Evolutionary conservation across 768 basidiomycete species (phyloP), one percentile per base, ranked within the genome.

Genomic region (Rubroboletus pulcherrimus): DNA sequence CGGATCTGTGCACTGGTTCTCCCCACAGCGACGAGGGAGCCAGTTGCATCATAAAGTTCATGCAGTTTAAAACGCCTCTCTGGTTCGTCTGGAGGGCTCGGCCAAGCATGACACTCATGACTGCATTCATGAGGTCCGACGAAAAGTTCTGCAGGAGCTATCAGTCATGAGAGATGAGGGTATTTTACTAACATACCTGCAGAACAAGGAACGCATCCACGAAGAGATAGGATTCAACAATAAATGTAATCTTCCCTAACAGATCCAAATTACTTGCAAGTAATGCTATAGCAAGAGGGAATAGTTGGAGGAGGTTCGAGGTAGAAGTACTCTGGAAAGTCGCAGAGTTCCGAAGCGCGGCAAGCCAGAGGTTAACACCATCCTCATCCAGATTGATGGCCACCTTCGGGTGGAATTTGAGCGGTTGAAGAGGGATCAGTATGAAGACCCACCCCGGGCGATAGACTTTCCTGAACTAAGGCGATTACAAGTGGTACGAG

Each of bases 141-240:
- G 80, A 80, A 63, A 77, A 78, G 12, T 68, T 74, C 89, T 92
- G 55, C 19, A 30, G 34, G 24, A 10, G 56, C 31, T 41, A 10
- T 62, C 12, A 39, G 50, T 30, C 54, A 50, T 8, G 29, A 29
- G 47, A 38, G 37, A 52, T 37, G 38, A 47, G 9, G 50, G 3
- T 9, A 31, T 37, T 49, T 26, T n/a, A 30, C 12, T 21, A 33
- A 64, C 74, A 54, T 58, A 90, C 92, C 75, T 85, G 81, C 45
- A 93, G 68, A 55, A 94, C 76, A 10, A 72, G 63, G 17, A 71
- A 56, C 0, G 82, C 82, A 69, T 91, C 87, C 17, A 91, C 75
- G n/a, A 96, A 68, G 55, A 91, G 74, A 66, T 93, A 95, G 6
- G 87, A 85, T 66, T 92, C 89, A 24, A 91, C 62, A 53, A 94